Percentiles rank a stretch among this genome's conserved stretches.
Evolutionary conservation across 2,329 filamentous ascomycete species (phyloP).

Genomic region (Penicillium concentricum): DNA sequence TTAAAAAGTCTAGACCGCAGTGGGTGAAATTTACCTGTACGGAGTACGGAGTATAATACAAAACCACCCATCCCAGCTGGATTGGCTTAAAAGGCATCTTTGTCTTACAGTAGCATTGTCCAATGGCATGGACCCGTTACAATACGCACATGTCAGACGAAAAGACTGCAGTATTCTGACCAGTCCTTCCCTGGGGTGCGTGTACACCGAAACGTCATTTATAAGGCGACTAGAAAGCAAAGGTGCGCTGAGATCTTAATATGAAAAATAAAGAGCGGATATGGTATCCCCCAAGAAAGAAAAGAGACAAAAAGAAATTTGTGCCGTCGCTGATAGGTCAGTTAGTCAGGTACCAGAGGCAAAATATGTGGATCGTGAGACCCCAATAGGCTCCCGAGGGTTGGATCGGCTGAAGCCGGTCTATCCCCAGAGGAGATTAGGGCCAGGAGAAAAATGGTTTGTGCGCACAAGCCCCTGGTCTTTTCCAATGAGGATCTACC

Average conservation of each 20-base stretch:
- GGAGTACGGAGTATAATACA: background rate
- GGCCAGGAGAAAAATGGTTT: background rate
- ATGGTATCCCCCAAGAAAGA: background rate
- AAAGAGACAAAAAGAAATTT: background rate
- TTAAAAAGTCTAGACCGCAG: conserved; percentile 2
- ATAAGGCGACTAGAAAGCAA: background rate
- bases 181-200: background rate
- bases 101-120: background rate
- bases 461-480: background rate
- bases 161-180: conserved; percentile 1
- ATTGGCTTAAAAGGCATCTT: background rate
- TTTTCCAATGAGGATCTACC: background rate
- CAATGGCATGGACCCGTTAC: background rate
- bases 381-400: background rate
- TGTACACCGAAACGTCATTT: background rate
- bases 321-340: background rate
- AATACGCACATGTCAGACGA: conserved; percentile 1
- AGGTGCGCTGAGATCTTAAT: background rate
- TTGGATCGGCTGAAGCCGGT: conserved; percentile 2
- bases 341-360: background rate
- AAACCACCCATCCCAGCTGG: background rate
- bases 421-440: conserved; percentile 2
- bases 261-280: background rate
- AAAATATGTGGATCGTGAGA: background rate
- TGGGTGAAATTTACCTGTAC: background rate